Percentiles rank a stretch among this genome's conserved stretches.
Evolutionary conservation across 2,329 filamentous ascomycete species (phyloP).

Genomic region (Fusarium albidum): DNA sequence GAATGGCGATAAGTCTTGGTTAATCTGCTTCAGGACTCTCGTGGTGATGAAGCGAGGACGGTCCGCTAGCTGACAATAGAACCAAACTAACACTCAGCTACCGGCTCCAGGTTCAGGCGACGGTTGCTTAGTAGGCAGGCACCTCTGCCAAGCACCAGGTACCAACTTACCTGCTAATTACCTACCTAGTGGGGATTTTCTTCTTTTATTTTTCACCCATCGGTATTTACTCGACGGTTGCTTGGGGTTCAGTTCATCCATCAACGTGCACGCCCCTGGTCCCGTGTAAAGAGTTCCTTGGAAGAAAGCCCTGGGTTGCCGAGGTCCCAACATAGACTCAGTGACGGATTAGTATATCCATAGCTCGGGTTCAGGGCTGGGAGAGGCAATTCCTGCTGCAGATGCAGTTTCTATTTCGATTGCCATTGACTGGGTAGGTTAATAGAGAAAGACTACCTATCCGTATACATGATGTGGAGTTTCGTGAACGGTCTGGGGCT

Average conservation of each 20-base stretch:
- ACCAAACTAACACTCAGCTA: too few relatives aligned
- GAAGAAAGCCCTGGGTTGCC: background rate
- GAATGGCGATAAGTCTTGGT: background rate
- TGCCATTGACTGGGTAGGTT: constrained; percentile 1
- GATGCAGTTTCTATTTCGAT: constrained; percentile 10
- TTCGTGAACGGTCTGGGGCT: background rate
- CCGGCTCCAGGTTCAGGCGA: too few relatives aligned
- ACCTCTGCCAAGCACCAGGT: too few relatives aligned
- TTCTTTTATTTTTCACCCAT: background rate
- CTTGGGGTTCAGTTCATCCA: background rate
- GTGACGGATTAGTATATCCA: too few relatives aligned
- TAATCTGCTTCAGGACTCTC: too few relatives aligned
- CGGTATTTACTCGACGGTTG: background rate
- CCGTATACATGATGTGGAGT: constrained; percentile 3
- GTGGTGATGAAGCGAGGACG: too few relatives aligned
- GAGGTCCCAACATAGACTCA: background rate
- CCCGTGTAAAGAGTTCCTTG: background rate
- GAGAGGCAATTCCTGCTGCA: background rate
- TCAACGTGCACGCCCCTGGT: constrained; percentile 1
- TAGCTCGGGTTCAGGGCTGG: background rate
- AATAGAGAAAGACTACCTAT: background rate
- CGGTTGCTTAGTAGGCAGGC: too few relatives aligned
- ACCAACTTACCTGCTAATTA: too few relatives aligned
- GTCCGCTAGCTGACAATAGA: too few relatives aligned
- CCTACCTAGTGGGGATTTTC: constrained; percentile 11